Base-by-base conservation (phyloP, 306 rosid species). In the Corylus avellana region DNA sequence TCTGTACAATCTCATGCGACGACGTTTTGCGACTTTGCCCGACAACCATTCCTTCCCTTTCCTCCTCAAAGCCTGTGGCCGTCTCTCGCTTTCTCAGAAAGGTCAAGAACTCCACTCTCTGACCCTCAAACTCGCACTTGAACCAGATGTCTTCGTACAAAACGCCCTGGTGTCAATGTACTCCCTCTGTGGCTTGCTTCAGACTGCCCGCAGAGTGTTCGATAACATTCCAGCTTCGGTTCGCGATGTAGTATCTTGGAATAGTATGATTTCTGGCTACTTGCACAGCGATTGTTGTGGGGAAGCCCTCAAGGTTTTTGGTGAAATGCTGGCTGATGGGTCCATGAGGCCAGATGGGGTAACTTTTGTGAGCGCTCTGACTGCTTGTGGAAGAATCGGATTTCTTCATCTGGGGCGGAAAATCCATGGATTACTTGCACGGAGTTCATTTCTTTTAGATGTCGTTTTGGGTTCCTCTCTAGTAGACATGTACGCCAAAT, bases 61-160 rank as follows among this genome's bases (percentile, higher is more conserved):
- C 46, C 64, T 72, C 44, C 56, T 72, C 39, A 79, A 59, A 49
- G 73, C 77, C 1, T 79, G 82, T 68, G 25, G 51, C 68, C 77
- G 73, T 72, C 53, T 61, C 42, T 22, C 48, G 22, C 53, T 72
- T 37, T 56, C 39, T 4, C 72, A 12, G 22, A 72, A 79, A 37
- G 82, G 77, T 68, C 82, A 72, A 48, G 82, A 79, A 47, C 82
- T 72, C 72, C 82, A 79, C 72, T 29, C 44, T 48, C 67, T 79
- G 5, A 50, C 76, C 11, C 9, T 79, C 14, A 35, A 32, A 17
- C 63, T 70, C n/a, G 77, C 64, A 35, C 75, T 70, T 5, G 54
- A 79, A 3, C 48, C 2, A 27, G 55, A 79, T 49, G 53, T 72
- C 11, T 79, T 79, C 63, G 77, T 79, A 20, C 82, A 79, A 49